Percentiles rank a stretch among this genome's conserved stretches.
These are phyloP conservation scores for Mycena capillaripes DNA, from an alignment of 768 basidiomycete genomes.

Conservation along the genomic window DNA sequence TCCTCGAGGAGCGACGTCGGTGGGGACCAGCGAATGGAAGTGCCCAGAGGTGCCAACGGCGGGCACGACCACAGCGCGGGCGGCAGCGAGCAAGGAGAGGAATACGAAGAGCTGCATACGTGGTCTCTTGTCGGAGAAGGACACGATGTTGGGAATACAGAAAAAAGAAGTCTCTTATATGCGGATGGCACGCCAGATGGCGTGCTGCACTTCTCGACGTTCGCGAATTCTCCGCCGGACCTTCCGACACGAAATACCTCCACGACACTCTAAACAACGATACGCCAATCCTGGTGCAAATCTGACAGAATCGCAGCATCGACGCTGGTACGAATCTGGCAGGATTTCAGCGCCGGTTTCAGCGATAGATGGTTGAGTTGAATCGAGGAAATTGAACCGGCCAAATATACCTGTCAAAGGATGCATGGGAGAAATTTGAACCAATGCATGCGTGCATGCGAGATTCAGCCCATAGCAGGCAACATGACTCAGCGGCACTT, in stretches of 20 bases:
- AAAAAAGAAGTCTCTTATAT: not conserved
- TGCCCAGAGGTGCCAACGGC: conserved; percentile 23
- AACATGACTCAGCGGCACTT: not conserved
- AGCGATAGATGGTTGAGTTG: no score
- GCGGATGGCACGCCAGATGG: not conserved
- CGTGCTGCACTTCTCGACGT: not conserved
- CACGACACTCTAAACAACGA: no score
- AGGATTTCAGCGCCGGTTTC: no score
- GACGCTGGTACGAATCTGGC: no score
- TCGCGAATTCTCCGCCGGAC: not conserved
- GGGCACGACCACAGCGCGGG: conserved; percentile 28
- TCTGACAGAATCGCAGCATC: no score
- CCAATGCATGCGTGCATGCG: not conserved
- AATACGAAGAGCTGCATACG: conserved; percentile 7
- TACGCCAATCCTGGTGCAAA: no score
- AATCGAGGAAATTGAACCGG: not conserved
- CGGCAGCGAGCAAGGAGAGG: conserved; percentile 24
- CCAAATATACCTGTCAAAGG: not conserved
- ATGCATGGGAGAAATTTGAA: not conserved
- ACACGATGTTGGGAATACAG: not conserved
- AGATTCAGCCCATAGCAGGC: not conserved
- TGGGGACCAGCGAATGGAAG: conserved; percentile 4
- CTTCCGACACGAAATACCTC: no score
- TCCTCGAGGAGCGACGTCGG: conserved; percentile 27
- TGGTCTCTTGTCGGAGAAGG: not conserved